phyloP scores from a whole-genome alignment of 176 grass and related monocot genomes.

The Lolium rigidum region DNA sequence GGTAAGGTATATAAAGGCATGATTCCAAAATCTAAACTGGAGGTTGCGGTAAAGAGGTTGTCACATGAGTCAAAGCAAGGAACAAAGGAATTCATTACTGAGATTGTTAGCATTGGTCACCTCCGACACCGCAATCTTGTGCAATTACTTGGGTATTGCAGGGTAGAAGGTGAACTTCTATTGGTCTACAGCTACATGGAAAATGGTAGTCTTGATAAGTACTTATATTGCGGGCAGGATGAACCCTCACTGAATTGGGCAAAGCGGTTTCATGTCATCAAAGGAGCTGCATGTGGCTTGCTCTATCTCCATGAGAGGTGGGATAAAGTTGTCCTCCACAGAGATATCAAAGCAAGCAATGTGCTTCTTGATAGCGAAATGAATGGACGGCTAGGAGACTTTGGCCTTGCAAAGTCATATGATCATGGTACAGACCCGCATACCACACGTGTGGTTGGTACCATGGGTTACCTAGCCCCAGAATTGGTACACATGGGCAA shows the following conservation, averaged over 20 bases:
- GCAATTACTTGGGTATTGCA: conserved; percentile 17
- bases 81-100: conserved; percentile 16
- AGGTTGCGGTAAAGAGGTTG: conserved; percentile 3
- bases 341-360: conserved; percentile 19
- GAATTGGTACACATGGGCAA: conserved; percentile 4
- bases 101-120: conserved; percentile 13
- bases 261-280: conserved; percentile 7
- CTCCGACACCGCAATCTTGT: conserved; percentile 16
- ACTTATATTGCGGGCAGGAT: background rate
- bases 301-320: conserved; percentile 10
- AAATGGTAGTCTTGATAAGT: conserved; percentile 24
- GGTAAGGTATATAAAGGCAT: conserved; percentile 18
- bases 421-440: conserved; percentile 18
- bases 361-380: conserved; percentile 25
- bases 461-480: conserved; percentile 22
- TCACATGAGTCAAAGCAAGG: conserved; percentile 19
- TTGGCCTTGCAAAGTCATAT: conserved; percentile 28
- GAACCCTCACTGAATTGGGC: conserved; percentile 16
- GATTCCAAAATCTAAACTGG: conserved; percentile 4
- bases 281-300: background rate
- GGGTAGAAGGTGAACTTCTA: conserved; percentile 17
- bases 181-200: conserved; percentile 18
- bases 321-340: conserved; percentile 15
- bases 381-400: conserved; percentile 4
- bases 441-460: conserved; percentile 4